phyloP scores from a whole-genome alignment of 1,284 basidiomycete genomes.

The Serendipita sp. region DNA sequence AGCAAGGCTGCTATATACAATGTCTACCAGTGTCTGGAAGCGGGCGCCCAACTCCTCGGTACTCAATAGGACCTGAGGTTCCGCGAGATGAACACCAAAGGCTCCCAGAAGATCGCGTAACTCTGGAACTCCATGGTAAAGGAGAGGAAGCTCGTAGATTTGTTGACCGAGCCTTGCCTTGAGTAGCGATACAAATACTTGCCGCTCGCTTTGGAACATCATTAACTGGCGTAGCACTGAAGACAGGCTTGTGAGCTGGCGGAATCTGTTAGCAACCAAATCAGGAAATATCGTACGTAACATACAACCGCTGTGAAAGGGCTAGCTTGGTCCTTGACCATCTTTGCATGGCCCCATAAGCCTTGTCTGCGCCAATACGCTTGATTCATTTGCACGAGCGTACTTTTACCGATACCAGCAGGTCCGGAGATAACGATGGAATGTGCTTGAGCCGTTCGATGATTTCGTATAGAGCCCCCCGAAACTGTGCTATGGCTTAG shows the following conservation, averaged over 20 bases:
- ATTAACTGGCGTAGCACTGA: constrained; percentile 55
- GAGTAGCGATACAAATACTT: constrained; percentile 46
- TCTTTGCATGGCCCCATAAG: constrained; percentile 60
- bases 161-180: constrained; percentile 49
- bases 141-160: constrained; percentile 47
- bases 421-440: constrained; percentile 48
- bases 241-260: constrained; percentile 47
- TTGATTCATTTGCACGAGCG: constrained; percentile 49
- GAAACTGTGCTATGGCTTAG: not conserved
- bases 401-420: constrained; percentile 57
- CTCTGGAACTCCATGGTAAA: constrained; percentile 55
- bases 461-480: not conserved
- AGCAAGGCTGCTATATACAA: constrained; percentile 49
- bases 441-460: constrained; percentile 27
- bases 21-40: constrained; percentile 53
- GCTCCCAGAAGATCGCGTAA: constrained; percentile 43
- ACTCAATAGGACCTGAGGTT: constrained; percentile 37
- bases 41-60: constrained; percentile 46
- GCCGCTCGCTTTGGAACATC: constrained; percentile 53
- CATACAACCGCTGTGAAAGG: constrained; percentile 51
- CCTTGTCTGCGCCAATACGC: constrained; percentile 59
- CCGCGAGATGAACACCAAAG: constrained; percentile 37
- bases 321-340: constrained; percentile 44
- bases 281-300: constrained; percentile 5
- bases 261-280: constrained; percentile 6